Evolutionary conservation across 305 asterid species (phyloP).

Genomic region (Andrographis paniculata): DNA sequence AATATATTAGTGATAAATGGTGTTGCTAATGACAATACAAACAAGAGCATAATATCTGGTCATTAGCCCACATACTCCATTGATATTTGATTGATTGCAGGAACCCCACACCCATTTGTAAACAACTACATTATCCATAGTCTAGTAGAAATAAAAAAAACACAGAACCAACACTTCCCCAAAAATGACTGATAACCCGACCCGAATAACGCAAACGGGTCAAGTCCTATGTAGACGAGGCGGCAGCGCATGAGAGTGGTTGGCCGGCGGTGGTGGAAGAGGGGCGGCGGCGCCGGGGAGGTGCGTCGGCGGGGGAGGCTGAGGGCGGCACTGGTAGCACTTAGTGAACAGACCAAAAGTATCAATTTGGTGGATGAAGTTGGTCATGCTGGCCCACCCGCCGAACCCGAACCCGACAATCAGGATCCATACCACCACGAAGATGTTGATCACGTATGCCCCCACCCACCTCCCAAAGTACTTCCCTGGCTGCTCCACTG

Average conservation of each 20-base stretch:
- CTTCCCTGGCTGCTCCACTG: slow-evolving; percentile 67
- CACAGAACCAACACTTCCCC: too few species aligned
- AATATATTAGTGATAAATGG: too few species aligned
- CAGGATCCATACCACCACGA: slow-evolving; percentile 63
- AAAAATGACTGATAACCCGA: too few species aligned
- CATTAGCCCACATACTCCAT: too few species aligned
- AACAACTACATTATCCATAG: too few species aligned
- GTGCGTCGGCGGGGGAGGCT: slow-evolving; percentile 21
- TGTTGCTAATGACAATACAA: too few species aligned
- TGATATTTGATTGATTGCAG: too few species aligned
- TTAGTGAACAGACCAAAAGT: slow-evolving; percentile 78
- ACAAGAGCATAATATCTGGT: too few species aligned
- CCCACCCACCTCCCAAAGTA: slow-evolving; percentile 62
- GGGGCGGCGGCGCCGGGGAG: slow-evolving; percentile 33
- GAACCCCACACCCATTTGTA: too few species aligned
- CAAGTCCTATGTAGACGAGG: slow-evolving; percentile 21
- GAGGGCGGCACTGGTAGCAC: slow-evolving; percentile 71
- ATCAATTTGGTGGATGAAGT: slow-evolving; percentile 66
- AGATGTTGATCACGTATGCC: slow-evolving; percentile 38
- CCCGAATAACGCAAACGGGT: background rate
- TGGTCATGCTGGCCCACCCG: slow-evolving; percentile 73
- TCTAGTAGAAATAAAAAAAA: too few species aligned
- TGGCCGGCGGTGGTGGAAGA: slow-evolving; percentile 24
- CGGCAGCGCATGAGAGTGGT: slow-evolving; percentile 23
- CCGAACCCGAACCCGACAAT: slow-evolving; percentile 78